Base-by-base conservation (phyloP, 169 alveolate genomes). In the Babesia caballi region DNA sequence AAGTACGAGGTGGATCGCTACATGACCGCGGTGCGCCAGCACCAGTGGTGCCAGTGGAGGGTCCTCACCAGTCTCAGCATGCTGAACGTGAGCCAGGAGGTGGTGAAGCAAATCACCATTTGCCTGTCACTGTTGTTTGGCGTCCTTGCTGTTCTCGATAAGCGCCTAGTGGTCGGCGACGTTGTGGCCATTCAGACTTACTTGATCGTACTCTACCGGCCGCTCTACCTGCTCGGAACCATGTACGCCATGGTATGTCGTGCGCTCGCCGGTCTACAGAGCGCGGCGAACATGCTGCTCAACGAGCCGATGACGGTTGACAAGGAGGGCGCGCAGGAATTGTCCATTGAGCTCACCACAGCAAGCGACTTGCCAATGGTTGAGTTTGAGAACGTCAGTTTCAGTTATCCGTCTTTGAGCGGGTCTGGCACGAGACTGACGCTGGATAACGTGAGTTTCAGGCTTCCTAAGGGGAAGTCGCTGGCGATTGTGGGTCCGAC, bases 401-500 rank as follows among this genome's bases (percentile, higher is more conserved):
- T 80, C 66, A 38, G 65, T 12, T 80, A 58, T 42, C 56, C 57
- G 7, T 28, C 51, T 0, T 14, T 17, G 3, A 32, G 47, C 14
- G 54, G 69, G 12, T 23, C 63, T 17, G 60, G 15, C 27, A 9
- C 58, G 7, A 41, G 32, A 12, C 51, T 47, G n/a, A 42, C 42
- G 30, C 61, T 80, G 40, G 19, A 40, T 28, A 65, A 77, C 56
- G 38, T 87, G 23, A 72, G 40, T 51, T 73, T 87, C 28, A 57
- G 32, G 42, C 57, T 87, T 25, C 69, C 60, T 23, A 49, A 63
- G 28, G 88, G 88, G 36, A 51, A 71, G n/a, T 74, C 93, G 3
- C 53, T 83, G 61, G 93, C 93, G 46, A 47, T 87, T 42, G 91
- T 87, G 19, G 93, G 93, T 0, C 85, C 86, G 25, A 87, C 93